Evolutionary conservation across 108 stramenopile species (phyloP).

Genomic region (Nannochloropsis salina): DNA sequence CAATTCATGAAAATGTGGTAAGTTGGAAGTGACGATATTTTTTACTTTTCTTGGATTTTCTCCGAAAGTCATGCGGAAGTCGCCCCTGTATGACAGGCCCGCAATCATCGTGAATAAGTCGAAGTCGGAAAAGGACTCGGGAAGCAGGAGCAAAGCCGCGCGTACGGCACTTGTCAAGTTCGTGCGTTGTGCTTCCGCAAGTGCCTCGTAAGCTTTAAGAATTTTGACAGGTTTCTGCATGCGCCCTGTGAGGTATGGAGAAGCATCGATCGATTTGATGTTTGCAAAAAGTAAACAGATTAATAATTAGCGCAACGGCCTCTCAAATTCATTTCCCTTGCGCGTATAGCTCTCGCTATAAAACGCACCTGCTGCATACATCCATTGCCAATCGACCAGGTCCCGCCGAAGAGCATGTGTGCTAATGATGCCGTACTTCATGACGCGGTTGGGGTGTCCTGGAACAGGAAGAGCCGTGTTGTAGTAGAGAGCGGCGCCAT

Average conservation of each 20-base stretch:
- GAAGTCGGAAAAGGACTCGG: conserved; percentile 44
- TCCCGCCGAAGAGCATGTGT: conserved; percentile 38
- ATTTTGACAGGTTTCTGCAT: conserved; percentile 55
- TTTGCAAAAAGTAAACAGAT: neutral
- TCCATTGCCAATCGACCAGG: conserved; percentile 46
- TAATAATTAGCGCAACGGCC: neutral
- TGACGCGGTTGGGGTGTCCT: conserved; percentile 42
- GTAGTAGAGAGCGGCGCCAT: conserved; percentile 34
- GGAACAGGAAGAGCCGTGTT: conserved; percentile 44
- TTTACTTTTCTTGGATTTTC: conserved; percentile 55
- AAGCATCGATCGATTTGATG: neutral
- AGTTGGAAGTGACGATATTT: conserved; percentile 49
- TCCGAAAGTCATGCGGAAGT: conserved; percentile 51
- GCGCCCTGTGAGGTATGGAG: conserved; percentile 18
- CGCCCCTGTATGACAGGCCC: conserved; percentile 54
- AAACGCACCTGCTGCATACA: conserved; percentile 51
- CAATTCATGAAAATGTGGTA: conserved; percentile 41
- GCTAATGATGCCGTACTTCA: conserved; percentile 57
- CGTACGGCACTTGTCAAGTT: conserved; percentile 40
- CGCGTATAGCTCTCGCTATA: neutral
- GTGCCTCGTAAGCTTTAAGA: conserved; percentile 27
- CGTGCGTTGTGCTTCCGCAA: neutral
- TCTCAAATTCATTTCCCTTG: neutral
- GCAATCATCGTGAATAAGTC: conserved; percentile 51
- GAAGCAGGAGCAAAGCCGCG: conserved; percentile 49